These are phyloP conservation scores for Gynostemma pentaphyllum DNA, from an alignment of 306 rosid genomes.

Conservation along the genomic window DNA sequence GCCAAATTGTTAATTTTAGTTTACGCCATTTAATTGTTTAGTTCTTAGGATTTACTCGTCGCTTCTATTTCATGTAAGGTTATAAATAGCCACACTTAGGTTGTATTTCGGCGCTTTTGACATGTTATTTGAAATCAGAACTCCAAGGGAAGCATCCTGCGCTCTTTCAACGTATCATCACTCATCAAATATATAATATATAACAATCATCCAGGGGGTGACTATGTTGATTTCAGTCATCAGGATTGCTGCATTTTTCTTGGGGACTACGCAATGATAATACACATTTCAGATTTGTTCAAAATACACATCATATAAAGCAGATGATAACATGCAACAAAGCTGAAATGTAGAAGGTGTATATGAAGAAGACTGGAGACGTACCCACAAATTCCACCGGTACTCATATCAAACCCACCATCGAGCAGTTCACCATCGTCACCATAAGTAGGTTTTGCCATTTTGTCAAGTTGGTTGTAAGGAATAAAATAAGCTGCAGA, in stretches of 20 bases:
- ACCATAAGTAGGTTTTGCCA: constrained; percentile 48
- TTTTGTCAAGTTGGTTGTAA: constrained; percentile 51
- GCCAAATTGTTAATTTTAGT: too few species aligned
- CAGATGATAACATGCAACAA: background rate
- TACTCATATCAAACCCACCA: constrained; percentile 90
- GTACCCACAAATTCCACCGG: constrained; percentile 89
- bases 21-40: too few species aligned
- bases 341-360: background rate
- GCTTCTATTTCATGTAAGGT: too few species aligned
- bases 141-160: background rate
- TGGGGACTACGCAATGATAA: background rate
- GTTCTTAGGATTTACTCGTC: too few species aligned
- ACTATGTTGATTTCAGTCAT: background rate
- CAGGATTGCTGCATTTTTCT: background rate
- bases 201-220: background rate
- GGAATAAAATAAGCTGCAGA: constrained; percentile 52
- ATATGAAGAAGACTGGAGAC: constrained; percentile 15
- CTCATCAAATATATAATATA: background rate
- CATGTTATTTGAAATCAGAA: background rate
- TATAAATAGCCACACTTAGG: too few species aligned
- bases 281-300: background rate
- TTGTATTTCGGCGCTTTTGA: too few species aligned
- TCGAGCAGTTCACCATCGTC: constrained; percentile 84
- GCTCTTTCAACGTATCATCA: background rate
- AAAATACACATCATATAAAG: background rate